Evolutionary conservation across 768 basidiomycete genomes (phyloP).

Genomic region (Grammothele lineata): DNA sequence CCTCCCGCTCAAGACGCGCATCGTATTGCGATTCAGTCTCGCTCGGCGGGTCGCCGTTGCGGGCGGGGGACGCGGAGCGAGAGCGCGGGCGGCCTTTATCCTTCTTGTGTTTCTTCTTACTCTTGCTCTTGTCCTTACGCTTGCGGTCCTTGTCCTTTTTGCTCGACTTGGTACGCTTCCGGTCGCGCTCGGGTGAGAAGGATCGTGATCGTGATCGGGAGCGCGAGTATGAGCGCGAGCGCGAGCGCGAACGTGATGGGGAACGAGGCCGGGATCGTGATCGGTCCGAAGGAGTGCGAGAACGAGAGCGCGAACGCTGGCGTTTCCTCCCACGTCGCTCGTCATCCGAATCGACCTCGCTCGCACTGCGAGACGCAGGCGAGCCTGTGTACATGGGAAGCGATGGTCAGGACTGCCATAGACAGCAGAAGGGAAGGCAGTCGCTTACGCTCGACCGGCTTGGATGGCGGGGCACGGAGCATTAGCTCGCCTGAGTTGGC

Average conservation of each 20-base stretch:
- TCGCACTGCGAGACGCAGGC: constrained; percentile 3
- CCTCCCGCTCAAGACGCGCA: constrained; percentile 61
- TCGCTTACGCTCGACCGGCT: constrained; percentile 17
- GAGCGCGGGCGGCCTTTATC: constrained; percentile 22
- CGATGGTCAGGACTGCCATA: too few relatives aligned
- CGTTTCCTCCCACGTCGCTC: constrained; percentile 16
- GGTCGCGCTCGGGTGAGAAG: constrained; percentile 16
- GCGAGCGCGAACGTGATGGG: constrained; percentile 7
- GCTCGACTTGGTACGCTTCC: constrained; percentile 24
- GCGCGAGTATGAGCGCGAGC: constrained; percentile 5
- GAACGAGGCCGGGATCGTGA: constrained; percentile 5
- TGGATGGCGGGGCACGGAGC: constrained; percentile 41
- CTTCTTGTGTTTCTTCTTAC: constrained; percentile 19
- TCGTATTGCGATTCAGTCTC: constrained; percentile 78
- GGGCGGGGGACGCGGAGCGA: constrained; percentile 4
- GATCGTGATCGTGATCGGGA: constrained; percentile 6
- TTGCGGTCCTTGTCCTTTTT: constrained; percentile 24
- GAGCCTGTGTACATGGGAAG: too few relatives aligned
- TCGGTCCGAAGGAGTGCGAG: too few relatives aligned
- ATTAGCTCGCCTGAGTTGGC: constrained; percentile 84
- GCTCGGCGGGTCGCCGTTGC: constrained; percentile 18
- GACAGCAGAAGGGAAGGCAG: neutral
- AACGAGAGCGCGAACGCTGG: too few relatives aligned
- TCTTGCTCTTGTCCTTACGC: constrained; percentile 10
- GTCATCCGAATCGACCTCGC: constrained; percentile 13